Evolutionary conservation across 441 rosid genomes (phyloP).

Genomic region (Mallotus japonicus): DNA sequence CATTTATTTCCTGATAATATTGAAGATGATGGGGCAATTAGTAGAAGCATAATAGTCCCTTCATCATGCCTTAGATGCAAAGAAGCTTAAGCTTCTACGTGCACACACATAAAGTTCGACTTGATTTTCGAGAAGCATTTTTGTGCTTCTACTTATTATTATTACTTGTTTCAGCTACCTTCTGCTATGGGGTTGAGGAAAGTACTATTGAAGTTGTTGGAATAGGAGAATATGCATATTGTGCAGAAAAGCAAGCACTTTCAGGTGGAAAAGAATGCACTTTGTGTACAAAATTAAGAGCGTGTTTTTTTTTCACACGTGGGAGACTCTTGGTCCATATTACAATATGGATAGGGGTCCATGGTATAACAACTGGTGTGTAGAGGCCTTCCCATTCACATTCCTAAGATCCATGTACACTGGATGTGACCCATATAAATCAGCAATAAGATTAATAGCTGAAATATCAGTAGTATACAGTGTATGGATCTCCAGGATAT

Average conservation of each 20-base stretch:
- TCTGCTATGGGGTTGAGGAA: conserved; percentile 34
- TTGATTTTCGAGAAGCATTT: conserved; percentile 36
- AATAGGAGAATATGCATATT: conserved; percentile 57
- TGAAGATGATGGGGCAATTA: too few species aligned
- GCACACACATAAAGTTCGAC: conserved; percentile 45
- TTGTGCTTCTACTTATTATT: conserved; percentile 41
- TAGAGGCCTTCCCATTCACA: conserved; percentile 52
- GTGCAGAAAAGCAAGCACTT: conserved; percentile 48
- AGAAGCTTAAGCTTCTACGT: conserved; percentile 7
- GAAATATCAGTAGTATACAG: conserved; percentile 85
- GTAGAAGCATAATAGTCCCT: not conserved
- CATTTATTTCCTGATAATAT: too few species aligned
- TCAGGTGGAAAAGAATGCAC: too few species aligned
- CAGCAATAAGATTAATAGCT: conserved; percentile 74
- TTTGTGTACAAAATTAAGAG: too few species aligned
- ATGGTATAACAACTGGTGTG: too few species aligned
- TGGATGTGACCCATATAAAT: conserved; percentile 92
- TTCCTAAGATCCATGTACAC: conserved; percentile 93
- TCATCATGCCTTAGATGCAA: not conserved
- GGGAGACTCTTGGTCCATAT: too few species aligned
- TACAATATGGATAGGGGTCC: too few species aligned
- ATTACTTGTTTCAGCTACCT: conserved; percentile 20
- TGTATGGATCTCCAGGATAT: conserved; percentile 85
- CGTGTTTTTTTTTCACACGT: too few species aligned
- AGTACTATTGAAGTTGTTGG: conserved; percentile 45